A percentile compares a stretch with the other conserved stretches of the same genome.
Conservation (phyloP, 306 rosid genomes). For the Pueraria montana region DNA sequence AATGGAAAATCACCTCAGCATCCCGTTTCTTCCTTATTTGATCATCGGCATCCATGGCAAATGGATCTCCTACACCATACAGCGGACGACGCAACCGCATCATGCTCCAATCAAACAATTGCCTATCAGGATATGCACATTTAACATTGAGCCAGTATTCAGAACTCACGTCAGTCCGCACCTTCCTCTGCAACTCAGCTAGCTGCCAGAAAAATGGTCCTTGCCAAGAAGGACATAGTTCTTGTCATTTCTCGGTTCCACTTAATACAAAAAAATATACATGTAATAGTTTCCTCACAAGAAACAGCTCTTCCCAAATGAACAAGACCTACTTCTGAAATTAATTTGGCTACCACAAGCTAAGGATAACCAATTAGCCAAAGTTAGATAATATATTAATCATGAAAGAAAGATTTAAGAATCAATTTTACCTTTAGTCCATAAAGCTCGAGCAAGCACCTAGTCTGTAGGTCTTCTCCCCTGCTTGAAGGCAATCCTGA, state of each 20-base stretch:
- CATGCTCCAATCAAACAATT: constrained; percentile 94
- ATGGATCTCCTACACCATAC: constrained; percentile 97
- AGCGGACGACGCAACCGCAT: constrained; percentile 84
- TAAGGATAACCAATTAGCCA: background rate
- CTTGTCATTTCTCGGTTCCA: constrained; percentile 61
- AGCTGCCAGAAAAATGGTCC: constrained; percentile 75
- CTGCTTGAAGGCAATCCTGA: constrained; percentile 83
- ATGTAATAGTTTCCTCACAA: constrained; percentile 29
- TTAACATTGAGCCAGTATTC: constrained; percentile 80
- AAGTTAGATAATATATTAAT: constrained; percentile 15
- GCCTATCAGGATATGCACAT: constrained; percentile 85
- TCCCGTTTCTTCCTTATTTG: constrained; percentile 93
- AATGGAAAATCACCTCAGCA: constrained; percentile 76
- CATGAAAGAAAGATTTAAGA: constrained; percentile 36
- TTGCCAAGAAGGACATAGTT: constrained; percentile 66
- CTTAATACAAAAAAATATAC: constrained; percentile 20
- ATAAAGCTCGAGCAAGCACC: constrained; percentile 87
- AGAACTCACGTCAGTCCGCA: constrained; percentile 78
- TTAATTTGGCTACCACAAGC: background rate
- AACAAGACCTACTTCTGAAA: constrained; percentile 7
- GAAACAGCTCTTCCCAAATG: constrained; percentile 31
- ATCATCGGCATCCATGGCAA: constrained; percentile 89
- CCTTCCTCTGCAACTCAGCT: constrained; percentile 81
- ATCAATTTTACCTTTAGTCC: constrained; percentile 84
- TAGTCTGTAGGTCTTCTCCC: constrained; percentile 90